Evolutionary conservation across 2,329 filamentous ascomycete genomes (phyloP).

Genomic region (Microsporum audouinii): DNA sequence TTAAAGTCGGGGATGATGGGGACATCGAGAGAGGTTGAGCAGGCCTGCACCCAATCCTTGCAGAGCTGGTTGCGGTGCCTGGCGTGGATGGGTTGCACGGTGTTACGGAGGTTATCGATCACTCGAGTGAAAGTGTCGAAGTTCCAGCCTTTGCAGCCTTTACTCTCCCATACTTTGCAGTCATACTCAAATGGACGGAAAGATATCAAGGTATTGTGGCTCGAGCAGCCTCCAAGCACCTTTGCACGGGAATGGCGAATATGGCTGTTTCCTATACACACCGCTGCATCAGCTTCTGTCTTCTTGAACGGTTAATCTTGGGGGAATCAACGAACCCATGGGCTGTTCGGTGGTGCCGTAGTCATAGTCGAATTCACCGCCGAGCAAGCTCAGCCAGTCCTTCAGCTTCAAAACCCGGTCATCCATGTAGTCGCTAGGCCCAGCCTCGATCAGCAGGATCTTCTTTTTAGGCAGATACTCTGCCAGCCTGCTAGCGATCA

Average conservation of each 20-base stretch:
- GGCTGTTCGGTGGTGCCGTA: slow-evolving; percentile 84
- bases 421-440: slow-evolving; percentile 80
- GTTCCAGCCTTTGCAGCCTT: slow-evolving; percentile 75
- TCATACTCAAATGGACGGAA: slow-evolving; percentile 88
- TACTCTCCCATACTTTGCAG: slow-evolving; percentile 67
- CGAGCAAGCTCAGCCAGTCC: slow-evolving; percentile 74
- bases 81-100: slow-evolving; percentile 76
- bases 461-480: slow-evolving; percentile 74
- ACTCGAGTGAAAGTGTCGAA: slow-evolving; percentile 75
- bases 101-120: slow-evolving; percentile 75
- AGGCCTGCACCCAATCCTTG: slow-evolving; percentile 77
- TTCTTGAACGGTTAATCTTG: not conserved
- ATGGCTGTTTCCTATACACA: slow-evolving; percentile 61
- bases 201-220: slow-evolving; percentile 86
- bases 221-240: slow-evolving; percentile 84
- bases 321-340: slow-evolving; percentile 42
- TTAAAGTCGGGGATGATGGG: slow-evolving; percentile 81
- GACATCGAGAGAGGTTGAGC: slow-evolving; percentile 66
- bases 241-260: slow-evolving; percentile 89
- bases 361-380: slow-evolving; percentile 82
- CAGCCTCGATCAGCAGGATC: slow-evolving; percentile 74
- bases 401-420: slow-evolving; percentile 76
- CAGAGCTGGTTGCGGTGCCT: slow-evolving; percentile 83
- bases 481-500: slow-evolving; percentile 66
- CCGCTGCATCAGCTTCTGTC: not conserved